Evolutionary conservation across 805 yeast species (phyloP), one percentile per base, ranked within the genome.

Genomic region (Teunomyces funiuensis): DNA sequence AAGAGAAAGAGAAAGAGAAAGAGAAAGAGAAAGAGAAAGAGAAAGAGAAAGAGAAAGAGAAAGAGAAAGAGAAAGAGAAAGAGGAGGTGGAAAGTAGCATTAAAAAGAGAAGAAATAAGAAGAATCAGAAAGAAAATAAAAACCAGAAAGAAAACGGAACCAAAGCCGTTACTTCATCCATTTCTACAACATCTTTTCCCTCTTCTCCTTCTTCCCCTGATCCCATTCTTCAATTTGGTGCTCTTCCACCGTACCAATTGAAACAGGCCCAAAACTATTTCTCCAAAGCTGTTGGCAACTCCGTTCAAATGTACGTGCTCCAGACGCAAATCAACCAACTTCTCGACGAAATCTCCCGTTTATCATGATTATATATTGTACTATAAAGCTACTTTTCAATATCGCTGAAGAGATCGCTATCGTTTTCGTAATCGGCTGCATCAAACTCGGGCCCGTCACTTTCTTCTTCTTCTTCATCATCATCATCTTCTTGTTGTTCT

Each of bases 361-460:
- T n/a, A n/a, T 17, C 18, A 9, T 28, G 14, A 30, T 22, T 19
- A 14, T 22, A 42, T n/a, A 17, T 28, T 37, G 9, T 15, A 4
- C 16, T n/a, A 6, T 6, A 25, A 25, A 11, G 15, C 25, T 36
- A 41, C 44, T 37, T 41, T 20, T 41, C 44, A 16, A 41, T 42
- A 41, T 60, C 73, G 55, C 67, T 67, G 54, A 57, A 73, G 62
- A 63, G 73, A 60, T 66, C 80, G 60, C 70, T 74, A 61, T 64
- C 82, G 65, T 54, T 66, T 58, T 61, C 82, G 62, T 69, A 79
- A 64, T 66, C 75, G 34, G 60, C 69, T 5, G 72, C 65, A 40
- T 67, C 56, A 40, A 70, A 60, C 42, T 64, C 63, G 5, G 66
- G 65, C 39, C 55, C 71, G 42, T 66, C 71, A 18, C 54, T 47